Conservation (phyloP, 257 asterid genomes). For the Przewalskia tangutica region DNA sequence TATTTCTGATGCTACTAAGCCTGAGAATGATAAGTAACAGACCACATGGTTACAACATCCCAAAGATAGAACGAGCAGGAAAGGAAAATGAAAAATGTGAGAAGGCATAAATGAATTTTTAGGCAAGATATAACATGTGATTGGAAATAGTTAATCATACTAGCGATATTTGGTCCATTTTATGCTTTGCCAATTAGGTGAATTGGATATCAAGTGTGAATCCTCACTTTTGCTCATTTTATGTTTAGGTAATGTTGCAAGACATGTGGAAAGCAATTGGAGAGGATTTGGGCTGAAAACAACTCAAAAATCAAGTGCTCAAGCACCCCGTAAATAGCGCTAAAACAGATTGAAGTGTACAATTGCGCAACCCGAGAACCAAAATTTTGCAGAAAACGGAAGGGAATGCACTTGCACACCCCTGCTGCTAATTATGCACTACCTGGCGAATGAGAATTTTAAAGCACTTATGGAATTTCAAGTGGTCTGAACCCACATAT, state of each 20-base stretch:
- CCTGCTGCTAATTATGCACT: background rate
- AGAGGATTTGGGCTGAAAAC: background rate
- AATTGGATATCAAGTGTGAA: background rate
- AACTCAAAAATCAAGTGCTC: background rate
- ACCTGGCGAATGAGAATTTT: background rate
- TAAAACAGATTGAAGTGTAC: background rate
- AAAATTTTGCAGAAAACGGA: background rate
- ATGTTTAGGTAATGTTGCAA: background rate
- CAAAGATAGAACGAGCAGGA: background rate
- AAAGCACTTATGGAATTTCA: background rate
- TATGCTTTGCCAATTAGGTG: background rate
- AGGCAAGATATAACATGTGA: background rate
- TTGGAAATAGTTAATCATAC: background rate
- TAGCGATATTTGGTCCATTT: background rate
- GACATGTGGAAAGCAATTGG: background rate
- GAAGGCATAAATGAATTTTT: background rate
- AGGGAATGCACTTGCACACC: background rate
- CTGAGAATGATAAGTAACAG: slow-evolving; percentile 25
- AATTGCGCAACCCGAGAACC: background rate
- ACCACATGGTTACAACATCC: background rate
- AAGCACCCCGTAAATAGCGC: background rate
- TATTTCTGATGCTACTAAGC: slow-evolving; percentile 74
- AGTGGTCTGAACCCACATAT: background rate
- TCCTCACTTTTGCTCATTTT: background rate
- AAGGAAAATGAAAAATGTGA: background rate